These are phyloP conservation scores for Plasmodium knowlesi DNA, from an alignment of 169 alveolate species.

Conservation along the genomic window DNA sequence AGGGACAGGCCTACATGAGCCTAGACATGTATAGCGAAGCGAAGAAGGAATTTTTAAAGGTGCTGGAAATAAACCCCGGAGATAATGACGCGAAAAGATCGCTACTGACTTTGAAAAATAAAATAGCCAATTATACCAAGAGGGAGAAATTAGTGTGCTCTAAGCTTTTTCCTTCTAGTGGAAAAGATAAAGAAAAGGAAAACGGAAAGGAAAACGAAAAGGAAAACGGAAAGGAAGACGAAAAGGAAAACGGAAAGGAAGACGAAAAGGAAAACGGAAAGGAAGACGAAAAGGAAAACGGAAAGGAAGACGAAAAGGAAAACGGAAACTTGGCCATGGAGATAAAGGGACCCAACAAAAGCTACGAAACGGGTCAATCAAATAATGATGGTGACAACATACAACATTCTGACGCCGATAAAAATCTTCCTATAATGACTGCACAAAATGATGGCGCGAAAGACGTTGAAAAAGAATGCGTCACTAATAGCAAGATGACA, in stretches of 20 bases:
- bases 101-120: slow-evolving; percentile 7
- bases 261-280: neutral
- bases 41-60: slow-evolving; percentile 41
- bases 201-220: neutral
- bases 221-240: neutral
- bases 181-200: neutral
- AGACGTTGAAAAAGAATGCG: neutral
- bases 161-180: slow-evolving; percentile 41
- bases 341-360: neutral
- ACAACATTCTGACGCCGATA: neutral
- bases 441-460: neutral
- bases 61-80: slow-evolving; percentile 24
- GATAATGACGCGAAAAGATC: slow-evolving; percentile 53
- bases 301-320: neutral
- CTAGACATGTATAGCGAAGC: slow-evolving; percentile 55
- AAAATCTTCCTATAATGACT: neutral
- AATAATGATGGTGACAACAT: neutral
- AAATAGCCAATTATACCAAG: slow-evolving; percentile 36
- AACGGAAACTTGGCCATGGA: neutral
- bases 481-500: neutral
- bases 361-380: neutral
- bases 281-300: neutral
- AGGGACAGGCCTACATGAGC: slow-evolving; percentile 74
- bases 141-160: slow-evolving; percentile 59
- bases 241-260: neutral